These are phyloP conservation scores for Amesomyces nigricolor DNA, from an alignment of 2,329 filamentous ascomycete species.

Conservation along the genomic window DNA sequence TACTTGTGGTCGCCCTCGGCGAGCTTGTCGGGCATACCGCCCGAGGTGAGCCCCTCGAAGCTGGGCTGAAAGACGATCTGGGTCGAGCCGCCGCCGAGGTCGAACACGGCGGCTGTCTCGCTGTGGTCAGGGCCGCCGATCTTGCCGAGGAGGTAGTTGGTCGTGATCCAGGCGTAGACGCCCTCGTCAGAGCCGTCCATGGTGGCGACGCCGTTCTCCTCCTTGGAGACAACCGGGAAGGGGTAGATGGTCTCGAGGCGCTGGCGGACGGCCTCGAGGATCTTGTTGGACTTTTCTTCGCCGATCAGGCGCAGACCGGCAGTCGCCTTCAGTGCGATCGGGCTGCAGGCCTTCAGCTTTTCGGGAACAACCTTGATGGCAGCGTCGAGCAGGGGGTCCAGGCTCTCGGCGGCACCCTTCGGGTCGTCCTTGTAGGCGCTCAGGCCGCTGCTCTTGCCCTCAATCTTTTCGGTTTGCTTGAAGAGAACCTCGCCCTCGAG, in stretches of 20 bases:
- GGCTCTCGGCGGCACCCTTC: slow-evolving; percentile 78
- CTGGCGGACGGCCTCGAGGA: slow-evolving; percentile 75
- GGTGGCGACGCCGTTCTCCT: slow-evolving; percentile 83
- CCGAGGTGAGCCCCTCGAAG: slow-evolving; percentile 65
- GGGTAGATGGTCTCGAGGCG: slow-evolving; percentile 86
- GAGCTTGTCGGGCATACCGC: slow-evolving; percentile 80
- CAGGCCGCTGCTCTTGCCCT: slow-evolving; percentile 60
- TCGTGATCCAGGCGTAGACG: slow-evolving; percentile 98
- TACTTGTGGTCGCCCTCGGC: slow-evolving; percentile 95
- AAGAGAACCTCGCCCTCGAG: slow-evolving; percentile 81
- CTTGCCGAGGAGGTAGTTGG: slow-evolving; percentile 96
- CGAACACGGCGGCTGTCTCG: slow-evolving; percentile 89
- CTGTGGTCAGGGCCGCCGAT: slow-evolving; percentile 88
- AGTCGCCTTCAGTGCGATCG: slow-evolving; percentile 95
- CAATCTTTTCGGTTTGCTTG: slow-evolving; percentile 82
- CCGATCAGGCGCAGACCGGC: slow-evolving; percentile 88
- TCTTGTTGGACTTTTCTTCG: slow-evolving; percentile 70
- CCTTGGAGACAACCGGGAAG: slow-evolving; percentile 84
- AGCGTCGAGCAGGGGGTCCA: slow-evolving; percentile 81
- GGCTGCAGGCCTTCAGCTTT: slow-evolving; percentile 83
- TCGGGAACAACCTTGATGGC: slow-evolving; percentile 82
- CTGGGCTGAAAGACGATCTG: slow-evolving; percentile 98
- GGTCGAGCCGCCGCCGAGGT: slow-evolving; percentile 92
- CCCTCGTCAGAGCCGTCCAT: slow-evolving; percentile 98
- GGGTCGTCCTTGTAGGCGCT: slow-evolving; percentile 85